Conservation (phyloP, 108 stramenopile species). For the Bacterosira constricta region DNA sequence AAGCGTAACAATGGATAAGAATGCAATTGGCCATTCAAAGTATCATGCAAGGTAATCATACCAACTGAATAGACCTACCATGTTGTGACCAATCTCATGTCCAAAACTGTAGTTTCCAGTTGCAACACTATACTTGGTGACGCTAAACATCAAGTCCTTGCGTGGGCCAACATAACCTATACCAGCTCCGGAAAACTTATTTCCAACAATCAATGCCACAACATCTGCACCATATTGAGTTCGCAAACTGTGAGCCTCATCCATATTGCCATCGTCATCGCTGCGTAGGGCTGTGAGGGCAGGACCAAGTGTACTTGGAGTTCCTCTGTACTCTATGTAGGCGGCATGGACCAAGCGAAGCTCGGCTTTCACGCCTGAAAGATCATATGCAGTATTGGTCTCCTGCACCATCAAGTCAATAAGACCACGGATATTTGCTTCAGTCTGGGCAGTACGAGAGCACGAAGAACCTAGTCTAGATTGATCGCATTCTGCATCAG, state of each 20-base stretch:
- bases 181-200: not conserved
- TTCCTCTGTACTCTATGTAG: no score
- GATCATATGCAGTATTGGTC: conserved; percentile 24
- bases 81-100: conserved; percentile 27
- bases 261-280: conserved; percentile 8
- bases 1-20: not conserved
- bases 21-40: not conserved
- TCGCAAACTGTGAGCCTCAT: conserved; percentile 7
- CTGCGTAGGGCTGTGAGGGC: not conserved
- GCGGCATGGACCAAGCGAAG: conserved; percentile 17
- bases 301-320: no score
- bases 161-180: not conserved
- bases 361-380: conserved; percentile 9
- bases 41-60: not conserved
- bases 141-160: not conserved
- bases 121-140: conserved; percentile 14
- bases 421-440: not conserved
- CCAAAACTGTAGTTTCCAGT: conserved; percentile 20
- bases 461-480: not conserved
- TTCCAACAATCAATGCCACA: conserved; percentile 14
- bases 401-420: conserved; percentile 22
- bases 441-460: not conserved
- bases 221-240: conserved; percentile 10
- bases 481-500: conserved; percentile 4
- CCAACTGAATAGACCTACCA: not conserved